phyloP scores from a whole-genome alignment of 352 stramenopile species.

The Peronospora belbahrii region DNA sequence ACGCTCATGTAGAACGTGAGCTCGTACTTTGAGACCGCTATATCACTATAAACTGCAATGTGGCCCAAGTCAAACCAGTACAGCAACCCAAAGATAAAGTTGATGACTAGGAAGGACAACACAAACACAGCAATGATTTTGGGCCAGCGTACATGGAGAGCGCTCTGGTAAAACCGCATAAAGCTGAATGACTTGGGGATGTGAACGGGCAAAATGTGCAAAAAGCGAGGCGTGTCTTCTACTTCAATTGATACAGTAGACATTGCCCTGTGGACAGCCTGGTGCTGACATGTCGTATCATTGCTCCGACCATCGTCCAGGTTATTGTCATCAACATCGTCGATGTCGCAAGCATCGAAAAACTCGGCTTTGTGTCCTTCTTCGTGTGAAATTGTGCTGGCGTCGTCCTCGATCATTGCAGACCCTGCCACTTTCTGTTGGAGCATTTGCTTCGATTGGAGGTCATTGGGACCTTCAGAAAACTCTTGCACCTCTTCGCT shows the following conservation, averaged over 20 bases:
- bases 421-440: slow-evolving; percentile 39
- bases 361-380: slow-evolving; percentile 17
- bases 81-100: slow-evolving; percentile 50
- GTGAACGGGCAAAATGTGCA: slow-evolving; percentile 59
- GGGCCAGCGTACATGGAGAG: slow-evolving; percentile 63
- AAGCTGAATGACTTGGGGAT: slow-evolving; percentile 80
- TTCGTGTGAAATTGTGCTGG: slow-evolving; percentile 30
- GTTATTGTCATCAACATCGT: slow-evolving; percentile 8
- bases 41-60: slow-evolving; percentile 40
- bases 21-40: slow-evolving; percentile 49
- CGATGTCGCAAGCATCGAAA: slow-evolving; percentile 6
- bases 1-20: slow-evolving; percentile 76
- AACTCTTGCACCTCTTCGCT: background rate
- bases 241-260: slow-evolving; percentile 65
- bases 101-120: slow-evolving; percentile 56
- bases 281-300: background rate
- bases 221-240: slow-evolving; percentile 70
- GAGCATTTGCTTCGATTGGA: slow-evolving; percentile 33
- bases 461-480: slow-evolving; percentile 12
- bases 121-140: slow-evolving; percentile 70
- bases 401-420: slow-evolving; percentile 23
- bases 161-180: slow-evolving; percentile 71
- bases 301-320: slow-evolving; percentile 4
- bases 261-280: slow-evolving; percentile 13
- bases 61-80: slow-evolving; percentile 42